Percentiles rank a stretch among this genome's conserved stretches.
Conservation (phyloP, 495 filamentous ascomycete genomes). For the Geoglossum glabrum region DNA sequence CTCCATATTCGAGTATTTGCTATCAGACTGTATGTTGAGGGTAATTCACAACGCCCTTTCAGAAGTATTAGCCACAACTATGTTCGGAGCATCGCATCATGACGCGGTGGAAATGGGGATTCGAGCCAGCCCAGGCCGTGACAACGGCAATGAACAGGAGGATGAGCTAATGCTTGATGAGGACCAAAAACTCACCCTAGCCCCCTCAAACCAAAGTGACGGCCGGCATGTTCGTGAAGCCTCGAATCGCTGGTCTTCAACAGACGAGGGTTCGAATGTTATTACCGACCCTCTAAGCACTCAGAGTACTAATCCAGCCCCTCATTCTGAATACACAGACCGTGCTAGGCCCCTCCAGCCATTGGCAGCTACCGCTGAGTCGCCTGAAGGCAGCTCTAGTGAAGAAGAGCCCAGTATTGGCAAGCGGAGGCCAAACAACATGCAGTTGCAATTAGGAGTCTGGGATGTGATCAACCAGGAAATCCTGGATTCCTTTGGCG, state of each 20-base stretch:
- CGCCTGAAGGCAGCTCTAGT: neutral
- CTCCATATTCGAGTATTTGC: neutral
- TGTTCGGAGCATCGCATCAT: neutral
- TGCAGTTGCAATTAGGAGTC: neutral
- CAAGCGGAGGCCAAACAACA: neutral
- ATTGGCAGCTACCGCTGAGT: neutral
- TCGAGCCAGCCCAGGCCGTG: neutral
- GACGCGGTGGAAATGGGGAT: neutral
- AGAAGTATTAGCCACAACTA: neutral
- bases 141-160: neutral
- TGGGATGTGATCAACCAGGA: neutral
- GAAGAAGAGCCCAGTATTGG: neutral
- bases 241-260: neutral
- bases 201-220: neutral
- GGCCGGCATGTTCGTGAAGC: neutral
- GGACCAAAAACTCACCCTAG: neutral
- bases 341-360: neutral
- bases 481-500: neutral
- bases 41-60: neutral
- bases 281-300: neutral
- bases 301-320: neutral
- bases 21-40: neutral
- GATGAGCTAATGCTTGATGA: neutral
- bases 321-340: neutral
- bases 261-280: neutral